Base-by-base conservation (phyloP, 495 filamentous ascomycete species). In the Chaetomium fimeti region DNA sequence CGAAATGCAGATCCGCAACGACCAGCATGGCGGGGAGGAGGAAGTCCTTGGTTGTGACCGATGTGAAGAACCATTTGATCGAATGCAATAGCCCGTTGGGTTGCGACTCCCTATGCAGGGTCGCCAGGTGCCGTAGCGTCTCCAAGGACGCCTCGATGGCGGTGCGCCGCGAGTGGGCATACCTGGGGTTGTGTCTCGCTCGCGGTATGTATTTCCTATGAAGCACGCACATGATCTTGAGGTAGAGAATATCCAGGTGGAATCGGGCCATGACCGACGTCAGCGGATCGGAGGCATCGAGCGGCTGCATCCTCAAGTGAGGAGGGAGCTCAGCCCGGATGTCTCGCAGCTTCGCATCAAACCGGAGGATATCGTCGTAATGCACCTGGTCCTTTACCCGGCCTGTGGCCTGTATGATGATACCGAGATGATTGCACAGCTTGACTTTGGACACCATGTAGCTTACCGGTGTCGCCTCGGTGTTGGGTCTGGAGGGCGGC, bases 11-110 rank as follows among this genome's bases (percentile, higher is more conserved):
- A 65, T 95, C 92, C 36, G 96, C 79, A 67, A 87, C 88, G 22
- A 98, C 82, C 61, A 96, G 86, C 91, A 96, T 97, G 3, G 91
- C 89, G 1, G 91, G 92, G 20, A 95, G 86, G 16, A 96, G 77
- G 68, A 93, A 96, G 68, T 98, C 93, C 54, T 87, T 89, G 20
- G 91, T 91, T 5, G 95, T 82, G 0, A 89, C 89, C 3, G 81
- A 80, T 20, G 85, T 91, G 57, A 93, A 85, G 73, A 88, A 90
- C 82, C 84, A 91, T 68, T 87, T 86, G 74, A 91, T 87, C 24
- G 82, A 82, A 60, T 88, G 84, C 47, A 93, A 75, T 18, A 89
- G 83, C 6, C 91, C 90, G 38, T 86, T 86, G 2, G 88, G 85
- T 70, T 89, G 84, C 3, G 85, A 88, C 68, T 96, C 93, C 24